A percentile compares a stretch with the other conserved stretches of the same genome.
phyloP scores from a whole-genome alignment of 31 red algal genomes.

The Endocladia muricata region DNA sequence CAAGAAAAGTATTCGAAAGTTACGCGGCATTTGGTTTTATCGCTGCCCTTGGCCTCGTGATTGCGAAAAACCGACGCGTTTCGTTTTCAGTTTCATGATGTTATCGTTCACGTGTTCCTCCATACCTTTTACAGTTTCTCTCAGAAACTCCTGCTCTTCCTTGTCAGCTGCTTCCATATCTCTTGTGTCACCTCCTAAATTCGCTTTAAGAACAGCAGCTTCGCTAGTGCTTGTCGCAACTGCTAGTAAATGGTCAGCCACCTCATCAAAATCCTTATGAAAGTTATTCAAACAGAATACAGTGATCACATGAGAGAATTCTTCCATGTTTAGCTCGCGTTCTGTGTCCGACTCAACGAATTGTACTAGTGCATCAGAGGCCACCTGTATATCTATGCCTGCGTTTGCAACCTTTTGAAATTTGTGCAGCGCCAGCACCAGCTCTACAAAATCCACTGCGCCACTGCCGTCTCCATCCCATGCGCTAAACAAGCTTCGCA shows the following conservation, averaged over 20 bases:
- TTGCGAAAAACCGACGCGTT: neutral
- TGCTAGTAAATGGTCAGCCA: conserved; percentile 64
- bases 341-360: conserved; percentile 56
- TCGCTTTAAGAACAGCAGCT: conserved; percentile 40
- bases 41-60: neutral
- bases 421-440: conserved; percentile 68
- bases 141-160: conserved; percentile 58
- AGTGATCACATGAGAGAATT: conserved; percentile 54
- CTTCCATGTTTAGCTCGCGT: conserved; percentile 48
- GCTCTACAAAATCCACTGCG: conserved; percentile 62
- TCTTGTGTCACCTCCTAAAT: conserved; percentile 32
- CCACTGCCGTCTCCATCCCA: conserved; percentile 77
- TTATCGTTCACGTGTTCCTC: conserved; percentile 52
- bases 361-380: conserved; percentile 54
- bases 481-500: conserved; percentile 55
- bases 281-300: conserved; percentile 50
- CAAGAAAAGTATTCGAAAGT: neutral
- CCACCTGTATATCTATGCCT: conserved; percentile 64
- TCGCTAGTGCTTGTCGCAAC: conserved; percentile 69
- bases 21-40: conserved; percentile 1
- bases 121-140: conserved; percentile 47
- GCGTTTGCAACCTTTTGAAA: conserved; percentile 59
- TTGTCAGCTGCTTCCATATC: conserved; percentile 48
- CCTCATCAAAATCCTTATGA: conserved; percentile 42
- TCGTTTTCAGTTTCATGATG: conserved; percentile 40